phyloP scores from a whole-genome alignment of 164 flowering plant genomes.

The Tetrastigma voinierianum region DNA sequence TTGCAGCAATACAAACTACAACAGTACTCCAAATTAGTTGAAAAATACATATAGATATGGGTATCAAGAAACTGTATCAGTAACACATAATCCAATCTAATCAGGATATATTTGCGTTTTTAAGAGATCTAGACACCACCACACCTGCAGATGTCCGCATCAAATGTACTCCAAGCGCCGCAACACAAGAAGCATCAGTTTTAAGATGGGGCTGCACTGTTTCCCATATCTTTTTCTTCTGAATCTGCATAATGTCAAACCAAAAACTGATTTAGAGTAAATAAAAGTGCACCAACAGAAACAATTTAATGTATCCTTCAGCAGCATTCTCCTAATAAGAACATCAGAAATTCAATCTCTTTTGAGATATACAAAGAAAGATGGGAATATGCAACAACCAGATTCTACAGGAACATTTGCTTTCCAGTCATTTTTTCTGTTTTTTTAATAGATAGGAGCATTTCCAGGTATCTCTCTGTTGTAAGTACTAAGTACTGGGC shows the following conservation, averaged over 20 bases:
- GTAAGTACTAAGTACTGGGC: too few relatives aligned
- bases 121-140: constrained; percentile 54
- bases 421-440: too few relatives aligned
- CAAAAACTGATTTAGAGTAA: constrained; percentile 1
- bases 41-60: too few relatives aligned
- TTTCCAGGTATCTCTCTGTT: too few relatives aligned
- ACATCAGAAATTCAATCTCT: too few relatives aligned
- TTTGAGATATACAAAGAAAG: too few relatives aligned
- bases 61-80: not conserved
- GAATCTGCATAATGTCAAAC: constrained; percentile 47
- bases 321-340: not conserved
- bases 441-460: too few relatives aligned
- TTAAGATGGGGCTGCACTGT: constrained; percentile 80
- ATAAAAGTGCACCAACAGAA: not conserved
- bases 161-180: constrained; percentile 57
- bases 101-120: constrained; percentile 75
- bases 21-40: too few relatives aligned
- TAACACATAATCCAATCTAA: constrained; percentile 2
- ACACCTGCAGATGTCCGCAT: constrained; percentile 79
- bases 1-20: too few relatives aligned
- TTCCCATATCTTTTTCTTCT: constrained; percentile 96
- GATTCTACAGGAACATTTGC: too few relatives aligned
- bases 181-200: constrained; percentile 66
- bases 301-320: not conserved
- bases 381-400: too few relatives aligned